Evolutionary conservation across 192 early-diverging fungal species (phyloP).

Genomic region (Umbelopsis sp.): DNA sequence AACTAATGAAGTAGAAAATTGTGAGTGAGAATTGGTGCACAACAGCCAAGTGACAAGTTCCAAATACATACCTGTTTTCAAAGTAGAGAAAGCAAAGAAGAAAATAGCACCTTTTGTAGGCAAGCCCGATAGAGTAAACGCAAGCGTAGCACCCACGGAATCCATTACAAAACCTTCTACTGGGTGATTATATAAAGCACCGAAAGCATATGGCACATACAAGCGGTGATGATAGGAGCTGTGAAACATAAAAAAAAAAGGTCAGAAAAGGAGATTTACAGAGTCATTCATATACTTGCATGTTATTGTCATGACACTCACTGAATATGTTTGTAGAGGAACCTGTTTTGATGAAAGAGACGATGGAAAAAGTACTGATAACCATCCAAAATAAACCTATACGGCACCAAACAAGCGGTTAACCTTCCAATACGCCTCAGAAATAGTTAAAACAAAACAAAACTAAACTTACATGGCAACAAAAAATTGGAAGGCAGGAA

Average conservation of each 20-base stretch:
- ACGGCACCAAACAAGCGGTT: background rate
- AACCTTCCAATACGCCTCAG: background rate
- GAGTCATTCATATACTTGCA: background rate
- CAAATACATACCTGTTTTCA: constrained; percentile 60
- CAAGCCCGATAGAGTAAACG: constrained; percentile 67
- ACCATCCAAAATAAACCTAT: constrained; percentile 50
- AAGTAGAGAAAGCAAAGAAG: constrained; percentile 74
- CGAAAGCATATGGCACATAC: constrained; percentile 78
- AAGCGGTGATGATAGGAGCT: constrained; percentile 71
- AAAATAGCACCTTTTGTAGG: constrained; percentile 63
- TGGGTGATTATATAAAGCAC: constrained; percentile 83
- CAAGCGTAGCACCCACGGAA: constrained; percentile 64
- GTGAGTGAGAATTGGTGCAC: background rate
- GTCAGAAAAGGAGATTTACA: background rate
- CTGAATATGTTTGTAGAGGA: constrained; percentile 75
- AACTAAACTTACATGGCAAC: constrained; percentile 49
- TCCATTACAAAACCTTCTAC: constrained; percentile 79
- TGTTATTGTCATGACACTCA: background rate
- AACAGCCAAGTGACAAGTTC: background rate
- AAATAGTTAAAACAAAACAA: background rate
- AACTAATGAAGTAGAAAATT: constrained; percentile 39
- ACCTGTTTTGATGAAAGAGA: constrained; percentile 67
- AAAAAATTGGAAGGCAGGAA: constrained; percentile 45
- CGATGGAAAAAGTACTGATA: constrained; percentile 78
- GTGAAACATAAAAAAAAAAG: background rate